phyloP scores from a whole-genome alignment of 2,329 filamentous ascomycete genomes.

The Neofusicoccum ribis region DNA sequence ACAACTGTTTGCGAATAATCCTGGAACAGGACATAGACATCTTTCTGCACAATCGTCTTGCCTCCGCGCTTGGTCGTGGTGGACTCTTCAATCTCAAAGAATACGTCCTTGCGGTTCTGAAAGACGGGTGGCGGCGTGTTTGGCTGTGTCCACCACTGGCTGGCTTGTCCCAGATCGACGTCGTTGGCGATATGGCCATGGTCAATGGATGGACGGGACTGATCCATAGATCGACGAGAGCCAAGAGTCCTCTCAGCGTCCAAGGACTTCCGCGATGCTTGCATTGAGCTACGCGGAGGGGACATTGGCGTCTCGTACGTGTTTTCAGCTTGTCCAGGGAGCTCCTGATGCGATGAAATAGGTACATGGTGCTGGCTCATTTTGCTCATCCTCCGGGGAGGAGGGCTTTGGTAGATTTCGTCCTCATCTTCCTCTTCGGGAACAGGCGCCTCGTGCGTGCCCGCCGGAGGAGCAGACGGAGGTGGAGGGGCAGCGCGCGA shows the following conservation, averaged over 20 bases:
- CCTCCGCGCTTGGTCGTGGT: conserved; percentile 68
- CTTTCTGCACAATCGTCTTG: conserved; percentile 71
- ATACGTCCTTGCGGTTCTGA: conserved; percentile 78
- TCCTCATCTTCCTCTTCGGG: conserved; percentile 33
- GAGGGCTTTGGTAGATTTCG: conserved; percentile 36
- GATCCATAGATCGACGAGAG: conserved; percentile 69
- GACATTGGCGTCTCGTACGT: conserved; percentile 33
- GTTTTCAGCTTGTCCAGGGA: conserved; percentile 28
- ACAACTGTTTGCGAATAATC: conserved; percentile 96
- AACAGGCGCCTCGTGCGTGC: conserved; percentile 18
- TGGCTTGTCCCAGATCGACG: conserved; percentile 72
- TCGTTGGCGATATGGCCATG: conserved; percentile 86
- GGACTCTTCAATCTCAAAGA: conserved; percentile 79
- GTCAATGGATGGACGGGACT: conserved; percentile 71
- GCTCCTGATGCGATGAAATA: conserved; percentile 36
- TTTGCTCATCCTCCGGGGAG: conserved; percentile 29
- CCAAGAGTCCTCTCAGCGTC: conserved; percentile 60
- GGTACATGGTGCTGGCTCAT: conserved; percentile 33
- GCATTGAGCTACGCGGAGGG: conserved; percentile 29
- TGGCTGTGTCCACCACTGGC: conserved; percentile 84
- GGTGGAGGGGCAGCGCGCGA: conserved; percentile 35
- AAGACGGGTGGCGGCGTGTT: conserved; percentile 78
- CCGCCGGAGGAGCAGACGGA: conserved; percentile 37
- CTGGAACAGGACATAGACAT: conserved; percentile 84
- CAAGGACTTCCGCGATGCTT: conserved; percentile 57